phyloP scores from a whole-genome alignment of 2,329 filamentous ascomycete species.

The Colletotrichum liaoningense region DNA sequence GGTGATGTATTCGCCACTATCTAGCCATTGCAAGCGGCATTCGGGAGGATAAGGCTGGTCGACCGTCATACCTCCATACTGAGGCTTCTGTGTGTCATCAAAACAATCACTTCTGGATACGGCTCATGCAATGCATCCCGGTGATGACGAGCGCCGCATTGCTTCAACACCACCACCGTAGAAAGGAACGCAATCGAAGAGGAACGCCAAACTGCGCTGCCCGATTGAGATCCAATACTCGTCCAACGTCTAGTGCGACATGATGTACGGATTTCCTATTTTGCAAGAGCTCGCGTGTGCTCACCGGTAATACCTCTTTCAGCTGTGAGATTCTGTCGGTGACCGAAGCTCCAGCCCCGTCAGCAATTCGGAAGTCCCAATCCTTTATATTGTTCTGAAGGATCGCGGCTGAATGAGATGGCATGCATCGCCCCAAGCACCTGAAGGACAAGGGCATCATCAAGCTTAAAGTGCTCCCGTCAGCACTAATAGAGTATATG shows the following conservation, averaged over 20 bases:
- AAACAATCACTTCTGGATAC: not conserved
- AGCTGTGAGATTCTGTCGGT: not conserved
- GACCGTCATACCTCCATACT: not conserved
- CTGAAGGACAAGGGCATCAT: too few relatives aligned
- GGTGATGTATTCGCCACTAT: not conserved
- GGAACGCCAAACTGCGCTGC: not conserved
- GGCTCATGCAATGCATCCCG: not conserved
- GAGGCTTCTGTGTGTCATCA: not conserved
- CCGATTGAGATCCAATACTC: not conserved
- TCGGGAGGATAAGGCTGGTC: not conserved
- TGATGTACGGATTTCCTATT: not conserved
- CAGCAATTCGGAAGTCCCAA: not conserved
- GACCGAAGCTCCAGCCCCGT: not conserved
- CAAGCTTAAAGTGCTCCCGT: not conserved
- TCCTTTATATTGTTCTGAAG: not conserved
- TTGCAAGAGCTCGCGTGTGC: not conserved
- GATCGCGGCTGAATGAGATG: not conserved
- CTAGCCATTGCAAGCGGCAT: not conserved
- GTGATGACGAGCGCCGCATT: not conserved
- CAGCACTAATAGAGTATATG: not conserved
- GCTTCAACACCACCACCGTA: not conserved
- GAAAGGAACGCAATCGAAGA: not conserved
- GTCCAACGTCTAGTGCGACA: too few relatives aligned
- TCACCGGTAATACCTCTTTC: not conserved
- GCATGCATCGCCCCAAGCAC: not conserved